Conservation (phyloP, 2,329 filamentous ascomycete species). For the Bipolaris zeicola region DNA sequence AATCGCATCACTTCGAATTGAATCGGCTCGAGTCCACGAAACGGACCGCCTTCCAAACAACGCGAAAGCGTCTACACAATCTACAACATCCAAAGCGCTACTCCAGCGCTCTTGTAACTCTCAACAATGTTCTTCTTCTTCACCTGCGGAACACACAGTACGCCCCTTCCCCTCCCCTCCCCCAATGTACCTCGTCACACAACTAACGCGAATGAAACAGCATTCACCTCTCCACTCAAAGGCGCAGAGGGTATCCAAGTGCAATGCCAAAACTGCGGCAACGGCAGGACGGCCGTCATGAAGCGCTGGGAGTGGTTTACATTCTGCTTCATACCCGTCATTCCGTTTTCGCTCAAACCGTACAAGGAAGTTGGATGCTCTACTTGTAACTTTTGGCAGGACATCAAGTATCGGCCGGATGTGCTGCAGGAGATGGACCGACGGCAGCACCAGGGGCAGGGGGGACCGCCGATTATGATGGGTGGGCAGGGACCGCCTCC, state of each 20-base stretch:
- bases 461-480: conserved; percentile 31
- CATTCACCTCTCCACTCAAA: conserved; percentile 53
- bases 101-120: neutral
- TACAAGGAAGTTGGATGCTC: conserved; percentile 71
- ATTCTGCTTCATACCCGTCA: conserved; percentile 75
- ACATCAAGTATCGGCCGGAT: conserved; percentile 52
- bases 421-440: conserved; percentile 44
- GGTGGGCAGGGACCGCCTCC: conserved; percentile 23
- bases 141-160: conserved; percentile 57
- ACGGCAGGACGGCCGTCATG: conserved; percentile 43
- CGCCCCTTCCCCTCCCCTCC: conserved; percentile 6
- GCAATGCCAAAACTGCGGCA: conserved; percentile 60
- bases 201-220: conserved; percentile 29
- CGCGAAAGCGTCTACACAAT: neutral
- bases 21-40: neutral
- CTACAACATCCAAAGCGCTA: neutral
- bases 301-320: conserved; percentile 68
- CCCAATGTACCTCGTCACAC: neutral
- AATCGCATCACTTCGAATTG: neutral
- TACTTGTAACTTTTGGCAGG: conserved; percentile 77
- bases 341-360: conserved; percentile 68
- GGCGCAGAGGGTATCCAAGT: conserved; percentile 58
- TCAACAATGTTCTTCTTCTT: conserved; percentile 56
- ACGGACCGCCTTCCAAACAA: too few relatives aligned
- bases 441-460: conserved; percentile 9